phyloP scores from a whole-genome alignment of 2,329 filamentous ascomycete species.

The Curvularia sp. region DNA sequence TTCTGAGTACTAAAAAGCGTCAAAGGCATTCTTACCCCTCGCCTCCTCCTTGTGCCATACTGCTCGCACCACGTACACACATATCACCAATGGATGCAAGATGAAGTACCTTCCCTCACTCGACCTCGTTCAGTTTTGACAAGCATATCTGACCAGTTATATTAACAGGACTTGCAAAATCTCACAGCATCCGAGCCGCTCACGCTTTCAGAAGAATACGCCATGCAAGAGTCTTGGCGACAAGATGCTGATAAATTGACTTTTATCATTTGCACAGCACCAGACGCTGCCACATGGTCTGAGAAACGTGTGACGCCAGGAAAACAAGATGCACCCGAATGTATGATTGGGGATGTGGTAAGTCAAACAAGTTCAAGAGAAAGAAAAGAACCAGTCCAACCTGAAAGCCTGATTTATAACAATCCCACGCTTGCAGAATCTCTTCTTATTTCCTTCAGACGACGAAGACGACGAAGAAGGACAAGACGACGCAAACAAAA shows the following conservation, averaged over 20 bases:
- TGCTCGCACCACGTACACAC: slow-evolving; percentile 78
- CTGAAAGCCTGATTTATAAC: background rate
- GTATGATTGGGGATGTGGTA: slow-evolving; percentile 58
- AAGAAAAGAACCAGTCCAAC: background rate
- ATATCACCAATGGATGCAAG: slow-evolving; percentile 94
- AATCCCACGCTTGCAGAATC: slow-evolving; percentile 44
- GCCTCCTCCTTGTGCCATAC: slow-evolving; percentile 83
- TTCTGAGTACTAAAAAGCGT: background rate
- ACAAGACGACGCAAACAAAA: slow-evolving; percentile 25
- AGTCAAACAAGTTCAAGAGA: background rate
- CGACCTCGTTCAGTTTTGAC: background rate
- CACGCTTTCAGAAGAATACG: slow-evolving; percentile 80
- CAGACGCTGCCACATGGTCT: slow-evolving; percentile 1
- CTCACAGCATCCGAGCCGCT: slow-evolving; percentile 89
- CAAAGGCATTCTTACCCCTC: slow-evolving; percentile 70
- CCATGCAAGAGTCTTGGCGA: slow-evolving; percentile 90
- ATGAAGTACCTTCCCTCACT: slow-evolving; percentile 59
- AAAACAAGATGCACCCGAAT: slow-evolving; percentile 61
- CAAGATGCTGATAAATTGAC: slow-evolving; percentile 84
- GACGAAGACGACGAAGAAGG: slow-evolving; percentile 21
- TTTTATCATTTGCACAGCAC: slow-evolving; percentile 74
- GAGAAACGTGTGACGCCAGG: slow-evolving; percentile 10
- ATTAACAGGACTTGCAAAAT: slow-evolving; percentile 68
- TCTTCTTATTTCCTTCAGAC: slow-evolving; percentile 70
- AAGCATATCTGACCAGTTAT: background rate